Evolutionary conservation across 176 grass and related monocot species (phyloP).

Genomic region (Otatea glauca): DNA sequence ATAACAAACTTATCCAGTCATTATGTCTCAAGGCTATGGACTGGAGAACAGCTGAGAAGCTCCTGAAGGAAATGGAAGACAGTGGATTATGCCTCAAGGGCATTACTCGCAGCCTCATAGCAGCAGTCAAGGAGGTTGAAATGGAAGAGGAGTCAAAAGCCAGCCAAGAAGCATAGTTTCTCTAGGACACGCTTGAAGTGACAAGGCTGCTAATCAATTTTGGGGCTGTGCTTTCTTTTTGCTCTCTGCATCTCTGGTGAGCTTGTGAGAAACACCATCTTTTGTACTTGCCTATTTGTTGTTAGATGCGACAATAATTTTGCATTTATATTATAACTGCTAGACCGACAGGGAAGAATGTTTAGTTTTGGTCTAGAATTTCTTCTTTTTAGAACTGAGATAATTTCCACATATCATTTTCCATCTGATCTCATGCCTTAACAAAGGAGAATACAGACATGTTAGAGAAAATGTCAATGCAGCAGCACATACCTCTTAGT

Average conservation of each 20-base stretch:
- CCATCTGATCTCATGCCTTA: not conserved
- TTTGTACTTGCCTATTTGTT: slow-evolving; percentile 48
- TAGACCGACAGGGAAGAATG: slow-evolving; percentile 39
- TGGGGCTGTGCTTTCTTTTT: slow-evolving; percentile 38
- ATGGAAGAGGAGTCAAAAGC: slow-evolving; percentile 61
- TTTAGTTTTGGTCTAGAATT: slow-evolving; percentile 42
- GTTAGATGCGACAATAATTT: slow-evolving; percentile 51
- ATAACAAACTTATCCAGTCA: slow-evolving; percentile 85
- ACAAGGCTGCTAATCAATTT: slow-evolving; percentile 35
- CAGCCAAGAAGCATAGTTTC: slow-evolving; percentile 61
- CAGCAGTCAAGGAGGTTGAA: slow-evolving; percentile 90
- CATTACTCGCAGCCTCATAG: slow-evolving; percentile 71
- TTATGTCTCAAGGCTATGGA: slow-evolving; percentile 90
- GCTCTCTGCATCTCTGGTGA: slow-evolving; percentile 34
- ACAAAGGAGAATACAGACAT: not conserved
- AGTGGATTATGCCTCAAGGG: slow-evolving; percentile 66
- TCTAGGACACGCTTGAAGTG: slow-evolving; percentile 19
- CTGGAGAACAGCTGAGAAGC: slow-evolving; percentile 78
- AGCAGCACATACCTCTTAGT: slow-evolving; percentile 18
- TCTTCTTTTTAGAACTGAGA: not conserved
- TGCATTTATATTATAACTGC: slow-evolving; percentile 54
- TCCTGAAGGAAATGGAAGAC: slow-evolving; percentile 79
- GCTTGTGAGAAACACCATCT: slow-evolving; percentile 46
- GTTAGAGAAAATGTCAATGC: slow-evolving; percentile 8
- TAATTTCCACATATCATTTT: not conserved